phyloP scores from a whole-genome alignment of 1,284 basidiomycete genomes.

The Pseudozyma hubeiensis region DNA sequence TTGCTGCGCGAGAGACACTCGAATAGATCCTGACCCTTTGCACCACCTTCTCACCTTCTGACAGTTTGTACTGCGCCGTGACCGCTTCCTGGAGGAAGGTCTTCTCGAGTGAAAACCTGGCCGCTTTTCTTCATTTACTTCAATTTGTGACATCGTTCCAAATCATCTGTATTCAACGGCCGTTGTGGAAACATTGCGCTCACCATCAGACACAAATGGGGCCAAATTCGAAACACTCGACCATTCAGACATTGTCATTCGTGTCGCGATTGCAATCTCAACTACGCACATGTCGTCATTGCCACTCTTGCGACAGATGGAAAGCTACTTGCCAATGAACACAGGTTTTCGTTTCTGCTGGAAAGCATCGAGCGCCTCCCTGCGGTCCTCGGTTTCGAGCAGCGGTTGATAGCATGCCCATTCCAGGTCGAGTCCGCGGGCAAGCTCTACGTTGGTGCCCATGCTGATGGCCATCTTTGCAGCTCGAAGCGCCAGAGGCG shows the following conservation, averaged over 20 bases:
- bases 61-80: constrained; percentile 30
- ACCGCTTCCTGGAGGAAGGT: constrained; percentile 48
- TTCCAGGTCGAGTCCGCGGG: constrained; percentile 22
- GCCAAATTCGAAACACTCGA: background rate
- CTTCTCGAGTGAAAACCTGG: constrained; percentile 23
- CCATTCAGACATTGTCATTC: no score
- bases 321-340: constrained; percentile 13
- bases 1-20: no score
- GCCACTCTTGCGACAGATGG: background rate
- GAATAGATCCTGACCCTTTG: no score
- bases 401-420: constrained; percentile 27
- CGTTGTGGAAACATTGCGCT: background rate
- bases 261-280: no score
- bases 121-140: background rate
- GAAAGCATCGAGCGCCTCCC: constrained; percentile 30
- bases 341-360: constrained; percentile 29
- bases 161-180: background rate
- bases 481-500: constrained; percentile 85
- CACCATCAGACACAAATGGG: no score
- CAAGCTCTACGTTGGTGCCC: constrained; percentile 25
- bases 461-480: constrained; percentile 82
- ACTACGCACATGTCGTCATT: background rate
- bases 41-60: background rate
- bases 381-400: constrained; percentile 18
- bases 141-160: background rate